phyloP scores from a whole-genome alignment of 805 yeast species.

The Yarrowia yakushimensis region DNA sequence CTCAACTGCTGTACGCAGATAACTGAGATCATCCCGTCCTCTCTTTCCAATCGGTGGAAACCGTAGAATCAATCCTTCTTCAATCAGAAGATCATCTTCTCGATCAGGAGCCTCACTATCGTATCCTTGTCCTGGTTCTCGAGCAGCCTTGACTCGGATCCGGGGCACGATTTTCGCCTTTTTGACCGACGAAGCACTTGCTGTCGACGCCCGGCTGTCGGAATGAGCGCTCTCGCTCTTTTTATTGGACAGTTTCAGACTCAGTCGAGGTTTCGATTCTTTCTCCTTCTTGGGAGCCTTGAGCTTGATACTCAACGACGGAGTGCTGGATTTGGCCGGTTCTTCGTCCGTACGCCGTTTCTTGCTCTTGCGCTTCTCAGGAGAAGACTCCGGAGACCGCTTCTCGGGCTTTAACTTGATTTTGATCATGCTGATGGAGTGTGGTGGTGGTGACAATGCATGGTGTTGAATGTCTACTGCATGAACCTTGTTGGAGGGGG shows the following conservation, averaged over 20 bases:
- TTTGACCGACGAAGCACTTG: background rate
- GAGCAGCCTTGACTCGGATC: conserved; percentile 53
- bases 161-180: conserved; percentile 38
- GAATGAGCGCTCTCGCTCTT: background rate
- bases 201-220: background rate
- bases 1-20: conserved; percentile 71
- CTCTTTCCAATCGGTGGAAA: conserved; percentile 44
- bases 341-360: background rate
- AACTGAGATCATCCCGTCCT: conserved; percentile 56
- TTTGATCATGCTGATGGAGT: background rate
- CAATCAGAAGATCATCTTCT: conserved; percentile 90
- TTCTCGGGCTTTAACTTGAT: conserved; percentile 19
- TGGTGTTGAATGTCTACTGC: no score
- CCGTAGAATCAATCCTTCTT: conserved; percentile 78
- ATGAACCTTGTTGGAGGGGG: no score
- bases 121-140: conserved; percentile 91
- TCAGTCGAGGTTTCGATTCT: background rate
- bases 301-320: conserved; percentile 2
- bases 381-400: background rate
- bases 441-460: background rate
- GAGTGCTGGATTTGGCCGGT: background rate
- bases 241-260: background rate
- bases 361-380: conserved; percentile 1
- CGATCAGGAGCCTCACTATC: conserved; percentile 95
- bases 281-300: conserved; percentile 12